Percentiles rank a stretch among this genome's conserved stretches.
phyloP scores from a whole-genome alignment of 1,284 basidiomycete genomes.

The Apiotrichum akiyoshidainum region DNA sequence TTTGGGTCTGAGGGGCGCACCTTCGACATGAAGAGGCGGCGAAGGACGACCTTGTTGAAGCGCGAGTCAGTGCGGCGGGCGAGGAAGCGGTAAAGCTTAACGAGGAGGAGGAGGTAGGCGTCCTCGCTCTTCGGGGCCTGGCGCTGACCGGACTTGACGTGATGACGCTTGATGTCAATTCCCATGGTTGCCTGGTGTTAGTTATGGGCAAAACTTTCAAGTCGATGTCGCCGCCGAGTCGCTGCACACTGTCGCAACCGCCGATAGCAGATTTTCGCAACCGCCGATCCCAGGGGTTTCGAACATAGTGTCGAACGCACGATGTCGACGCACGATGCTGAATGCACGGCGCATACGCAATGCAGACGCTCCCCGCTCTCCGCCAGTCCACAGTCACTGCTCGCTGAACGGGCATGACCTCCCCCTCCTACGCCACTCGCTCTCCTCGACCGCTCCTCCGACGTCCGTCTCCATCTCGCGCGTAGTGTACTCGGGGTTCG shows the following conservation, averaged over 20 bases:
- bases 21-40: slow-evolving; percentile 87
- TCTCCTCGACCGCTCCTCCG: neutral
- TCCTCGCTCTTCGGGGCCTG: slow-evolving; percentile 98
- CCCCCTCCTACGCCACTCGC: neutral
- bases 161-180: slow-evolving; percentile 96
- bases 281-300: too few species aligned
- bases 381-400: too few species aligned
- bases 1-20: slow-evolving; percentile 20
- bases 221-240: too few species aligned
- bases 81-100: slow-evolving; percentile 99
- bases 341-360: too few species aligned
- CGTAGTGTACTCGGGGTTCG: neutral
- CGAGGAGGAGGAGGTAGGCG: slow-evolving; percentile 95
- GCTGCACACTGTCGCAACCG: too few species aligned
- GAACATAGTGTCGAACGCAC: too few species aligned
- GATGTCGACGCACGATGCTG: too few species aligned
- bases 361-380: too few species aligned
- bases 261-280: too few species aligned
- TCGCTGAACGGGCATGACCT: neutral
- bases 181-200: slow-evolving; percentile 57
- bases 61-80: slow-evolving; percentile 91
- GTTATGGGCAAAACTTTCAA: neutral
- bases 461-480: neutral
- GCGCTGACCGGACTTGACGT: slow-evolving; percentile 97
- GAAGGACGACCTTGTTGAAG: slow-evolving; percentile 98